Evolutionary conservation across 768 basidiomycete genomes (phyloP).

Genomic region (Fistulinella prunicolor): DNA sequence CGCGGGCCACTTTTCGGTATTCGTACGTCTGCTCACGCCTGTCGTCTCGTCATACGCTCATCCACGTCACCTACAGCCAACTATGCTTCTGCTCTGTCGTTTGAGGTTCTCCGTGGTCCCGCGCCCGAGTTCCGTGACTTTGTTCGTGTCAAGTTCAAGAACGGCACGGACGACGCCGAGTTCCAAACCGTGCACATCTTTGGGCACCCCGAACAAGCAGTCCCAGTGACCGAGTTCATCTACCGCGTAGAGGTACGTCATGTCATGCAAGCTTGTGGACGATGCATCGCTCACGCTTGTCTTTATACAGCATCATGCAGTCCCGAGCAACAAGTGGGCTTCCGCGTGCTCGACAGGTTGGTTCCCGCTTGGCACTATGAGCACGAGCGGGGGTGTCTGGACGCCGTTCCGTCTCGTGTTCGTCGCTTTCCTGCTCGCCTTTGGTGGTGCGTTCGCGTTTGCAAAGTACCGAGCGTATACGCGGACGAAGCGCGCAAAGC

Average conservation of each 20-base stretch:
- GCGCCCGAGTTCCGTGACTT: constrained; percentile 78
- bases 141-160: constrained; percentile 80
- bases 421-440: constrained; percentile 10
- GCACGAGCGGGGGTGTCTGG: neutral
- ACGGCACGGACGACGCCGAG: constrained; percentile 55
- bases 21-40: constrained; percentile 44
- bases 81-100: constrained; percentile 66
- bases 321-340: constrained; percentile 39
- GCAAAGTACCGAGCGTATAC: constrained; percentile 11
- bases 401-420: constrained; percentile 1
- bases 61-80: constrained; percentile 45
- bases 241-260: constrained; percentile 71
- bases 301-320: constrained; percentile 33
- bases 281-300: neutral
- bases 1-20: constrained; percentile 54
- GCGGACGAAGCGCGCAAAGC: constrained; percentile 10
- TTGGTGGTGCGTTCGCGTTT: constrained; percentile 9
- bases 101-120: constrained; percentile 72
- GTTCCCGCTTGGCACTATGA: constrained; percentile 13
- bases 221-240: constrained; percentile 80
- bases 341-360: constrained; percentile 36
- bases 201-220: constrained; percentile 59
- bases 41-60: neutral
- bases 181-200: constrained; percentile 70
- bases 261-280: no score